phyloP scores from a whole-genome alignment of 176 grass and related monocot species.

The Alloteropsis semialata region DNA sequence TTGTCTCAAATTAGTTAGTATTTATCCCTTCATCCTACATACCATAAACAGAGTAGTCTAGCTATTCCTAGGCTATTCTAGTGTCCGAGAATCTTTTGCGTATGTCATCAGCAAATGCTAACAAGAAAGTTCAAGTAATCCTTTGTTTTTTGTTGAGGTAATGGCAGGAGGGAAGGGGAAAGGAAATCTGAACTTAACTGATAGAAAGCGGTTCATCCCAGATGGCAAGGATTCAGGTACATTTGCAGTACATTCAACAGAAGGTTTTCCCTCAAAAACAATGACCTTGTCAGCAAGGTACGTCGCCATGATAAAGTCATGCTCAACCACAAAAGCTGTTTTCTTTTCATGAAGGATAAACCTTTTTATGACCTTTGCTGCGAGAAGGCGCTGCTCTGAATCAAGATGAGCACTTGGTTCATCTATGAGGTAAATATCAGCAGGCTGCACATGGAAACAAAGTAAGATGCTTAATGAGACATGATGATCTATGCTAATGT shows the following conservation, averaged over 20 bases:
- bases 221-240: conserved; percentile 52
- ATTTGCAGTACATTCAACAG: conserved; percentile 62
- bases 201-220: conserved; percentile 78
- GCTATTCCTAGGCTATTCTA: background rate
- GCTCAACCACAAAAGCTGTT: conserved; percentile 70
- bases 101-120: background rate
- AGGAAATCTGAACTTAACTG: conserved; percentile 40
- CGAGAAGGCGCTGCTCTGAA: conserved; percentile 75
- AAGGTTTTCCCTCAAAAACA: conserved; percentile 66
- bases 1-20: background rate
- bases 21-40: background rate
- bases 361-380: conserved; percentile 68
- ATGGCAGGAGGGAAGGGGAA: background rate
- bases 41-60: background rate
- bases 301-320: conserved; percentile 81
- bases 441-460: conserved; percentile 42
- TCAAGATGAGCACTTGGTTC: conserved; percentile 79
- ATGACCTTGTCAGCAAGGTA: conserved; percentile 69
- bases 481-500: background rate
- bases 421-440: conserved; percentile 80
- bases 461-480: background rate
- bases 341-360: conserved; percentile 78
- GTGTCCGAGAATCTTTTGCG: background rate
- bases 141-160: background rate
- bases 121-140: background rate